These are phyloP conservation scores for Capsicum rhomboideum DNA, from an alignment of 257 asterid species.

Conservation along the genomic window DNA sequence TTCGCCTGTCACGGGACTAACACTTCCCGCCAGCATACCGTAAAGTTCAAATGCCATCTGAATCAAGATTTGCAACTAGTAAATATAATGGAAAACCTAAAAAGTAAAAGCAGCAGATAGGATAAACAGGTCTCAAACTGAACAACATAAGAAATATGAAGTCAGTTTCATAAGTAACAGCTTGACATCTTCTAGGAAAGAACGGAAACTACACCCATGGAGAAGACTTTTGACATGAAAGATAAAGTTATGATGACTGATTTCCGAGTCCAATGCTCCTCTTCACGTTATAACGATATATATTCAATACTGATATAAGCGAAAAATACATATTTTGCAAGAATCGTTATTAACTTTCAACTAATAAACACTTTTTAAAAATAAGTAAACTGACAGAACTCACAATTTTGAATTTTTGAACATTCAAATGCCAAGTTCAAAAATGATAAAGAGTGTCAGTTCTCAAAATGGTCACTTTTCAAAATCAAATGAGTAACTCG, in stretches of 20 bases:
- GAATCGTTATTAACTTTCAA: background rate
- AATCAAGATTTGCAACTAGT: slow-evolving; percentile 4
- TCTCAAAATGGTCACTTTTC: background rate
- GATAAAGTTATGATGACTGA: background rate
- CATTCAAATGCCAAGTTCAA: background rate
- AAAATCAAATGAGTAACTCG: background rate
- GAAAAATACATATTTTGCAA: background rate
- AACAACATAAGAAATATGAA: background rate
- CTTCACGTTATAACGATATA: background rate
- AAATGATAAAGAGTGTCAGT: background rate
- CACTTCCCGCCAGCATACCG: slow-evolving; percentile 91
- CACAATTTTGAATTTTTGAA: background rate
- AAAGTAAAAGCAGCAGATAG: background rate
- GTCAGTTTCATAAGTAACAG: background rate
- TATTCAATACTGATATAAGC: background rate
- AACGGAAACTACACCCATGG: background rate
- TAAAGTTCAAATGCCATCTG: slow-evolving; percentile 96
- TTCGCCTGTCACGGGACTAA: slow-evolving; percentile 94
- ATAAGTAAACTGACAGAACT: background rate
- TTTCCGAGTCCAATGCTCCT: background rate
- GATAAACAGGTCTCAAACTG: background rate
- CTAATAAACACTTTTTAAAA: background rate
- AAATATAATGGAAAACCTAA: slow-evolving; percentile 2
- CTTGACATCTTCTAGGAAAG: background rate
- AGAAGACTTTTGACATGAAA: background rate